A percentile compares a stretch with the other conserved stretches of the same genome.
These are phyloP conservation scores for Curvularia sp. DNA, from an alignment of 2,329 filamentous ascomycete species.

Conservation along the genomic window DNA sequence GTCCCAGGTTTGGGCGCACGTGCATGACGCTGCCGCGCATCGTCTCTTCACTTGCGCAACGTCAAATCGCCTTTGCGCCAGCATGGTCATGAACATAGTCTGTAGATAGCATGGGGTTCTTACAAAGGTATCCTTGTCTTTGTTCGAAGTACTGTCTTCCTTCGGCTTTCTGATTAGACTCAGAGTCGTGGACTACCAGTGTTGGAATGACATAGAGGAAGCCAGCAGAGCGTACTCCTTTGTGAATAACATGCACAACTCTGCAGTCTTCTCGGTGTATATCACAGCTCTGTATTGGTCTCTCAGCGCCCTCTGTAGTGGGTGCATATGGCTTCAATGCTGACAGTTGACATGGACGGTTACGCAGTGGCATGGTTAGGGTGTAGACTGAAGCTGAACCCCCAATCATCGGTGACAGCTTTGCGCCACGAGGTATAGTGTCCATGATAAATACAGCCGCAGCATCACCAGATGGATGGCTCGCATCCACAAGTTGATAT, in stretches of 20 bases:
- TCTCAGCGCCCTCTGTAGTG: neutral
- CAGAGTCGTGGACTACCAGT: neutral
- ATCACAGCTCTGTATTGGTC: neutral
- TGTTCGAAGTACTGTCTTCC: neutral
- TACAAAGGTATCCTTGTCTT: neutral
- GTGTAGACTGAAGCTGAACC: neutral
- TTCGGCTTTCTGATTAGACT: neutral
- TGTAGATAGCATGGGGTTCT: neutral
- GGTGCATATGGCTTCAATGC: neutral
- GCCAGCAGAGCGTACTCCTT: neutral
- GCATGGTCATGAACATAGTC: neutral
- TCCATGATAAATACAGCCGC: neutral
- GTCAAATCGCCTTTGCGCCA: neutral
- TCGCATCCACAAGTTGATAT: neutral
- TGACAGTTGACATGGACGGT: neutral
- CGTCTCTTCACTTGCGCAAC: conserved; percentile 4
- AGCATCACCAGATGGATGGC: neutral
- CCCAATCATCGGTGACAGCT: conserved; percentile 13
- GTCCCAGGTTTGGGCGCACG: conserved; percentile 21
- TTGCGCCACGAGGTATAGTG: conserved; percentile 10
- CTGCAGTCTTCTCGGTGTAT: neutral
- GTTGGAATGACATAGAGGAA: neutral
- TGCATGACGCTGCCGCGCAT: conserved; percentile 17
- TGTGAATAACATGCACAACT: neutral
- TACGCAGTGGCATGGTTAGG: neutral